These are phyloP conservation scores for Paraphaeosphaeria minitans DNA, from an alignment of 2,329 filamentous ascomycete genomes.

Conservation along the genomic window DNA sequence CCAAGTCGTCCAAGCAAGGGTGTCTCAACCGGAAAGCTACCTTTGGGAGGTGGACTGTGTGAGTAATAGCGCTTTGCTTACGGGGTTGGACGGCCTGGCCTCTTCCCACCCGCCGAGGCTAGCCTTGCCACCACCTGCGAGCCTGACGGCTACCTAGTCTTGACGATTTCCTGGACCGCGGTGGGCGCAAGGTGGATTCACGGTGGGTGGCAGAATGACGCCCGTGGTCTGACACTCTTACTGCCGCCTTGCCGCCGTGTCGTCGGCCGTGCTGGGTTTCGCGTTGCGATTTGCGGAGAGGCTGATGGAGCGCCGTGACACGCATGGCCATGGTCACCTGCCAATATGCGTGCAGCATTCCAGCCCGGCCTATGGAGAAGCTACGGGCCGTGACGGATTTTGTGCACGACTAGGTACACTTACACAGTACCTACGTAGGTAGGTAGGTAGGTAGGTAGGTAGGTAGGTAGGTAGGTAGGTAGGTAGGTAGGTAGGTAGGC, in stretches of 20 bases:
- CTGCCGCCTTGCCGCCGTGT: conserved; percentile 13
- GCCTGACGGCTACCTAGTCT: neutral
- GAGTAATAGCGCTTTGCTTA: conserved; percentile 2
- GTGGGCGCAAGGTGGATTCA: no score
- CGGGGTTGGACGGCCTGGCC: conserved; percentile 4
- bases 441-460: no score
- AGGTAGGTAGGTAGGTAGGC: no score
- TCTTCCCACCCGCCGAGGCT: neutral
- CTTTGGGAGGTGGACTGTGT: neutral
- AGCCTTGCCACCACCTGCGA: neutral
- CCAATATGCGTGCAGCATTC: conserved; percentile 14
- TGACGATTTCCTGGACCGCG: neutral
- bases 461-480: no score
- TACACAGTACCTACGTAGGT: no score
- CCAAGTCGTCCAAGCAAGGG: neutral
- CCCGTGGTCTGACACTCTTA: conserved; percentile 19
- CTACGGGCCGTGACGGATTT: conserved; percentile 36
- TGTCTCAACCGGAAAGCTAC: neutral
- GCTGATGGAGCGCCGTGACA: neutral
- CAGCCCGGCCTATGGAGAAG: conserved; percentile 18
- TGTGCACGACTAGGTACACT: conserved; percentile 24
- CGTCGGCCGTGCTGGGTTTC: conserved; percentile 1
- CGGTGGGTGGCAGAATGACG: conserved; percentile 13
- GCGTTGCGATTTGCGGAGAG: conserved; percentile 17
- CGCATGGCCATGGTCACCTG: conserved; percentile 3